Evolutionary conservation across 2,329 filamentous ascomycete species (phyloP).

Genomic region (Fusarium keratoplasticum): DNA sequence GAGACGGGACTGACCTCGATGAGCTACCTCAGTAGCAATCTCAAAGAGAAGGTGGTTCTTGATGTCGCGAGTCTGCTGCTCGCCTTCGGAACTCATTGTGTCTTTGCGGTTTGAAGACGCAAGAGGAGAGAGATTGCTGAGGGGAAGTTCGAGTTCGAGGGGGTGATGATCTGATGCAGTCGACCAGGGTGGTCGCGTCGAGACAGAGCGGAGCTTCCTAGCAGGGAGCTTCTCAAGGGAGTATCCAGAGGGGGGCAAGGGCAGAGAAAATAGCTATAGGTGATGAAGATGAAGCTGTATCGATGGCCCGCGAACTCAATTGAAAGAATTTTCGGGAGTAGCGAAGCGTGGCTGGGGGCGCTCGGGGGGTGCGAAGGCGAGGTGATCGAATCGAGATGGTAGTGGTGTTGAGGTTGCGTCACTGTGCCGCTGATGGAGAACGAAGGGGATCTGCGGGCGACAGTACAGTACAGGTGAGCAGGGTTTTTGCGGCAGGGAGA

Average conservation of each 20-base stretch:
- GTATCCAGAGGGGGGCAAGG: slow-evolving; percentile 1
- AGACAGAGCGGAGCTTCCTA: slow-evolving; percentile 5
- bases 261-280: slow-evolving; percentile 23
- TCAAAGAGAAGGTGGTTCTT: slow-evolving; percentile 97
- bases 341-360: slow-evolving; percentile 37
- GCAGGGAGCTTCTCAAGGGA: slow-evolving; percentile 14
- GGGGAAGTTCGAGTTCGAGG: slow-evolving; percentile 21
- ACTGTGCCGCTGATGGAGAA: slow-evolving; percentile 40
- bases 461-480: slow-evolving; percentile 16
- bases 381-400: slow-evolving; percentile 38
- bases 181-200: slow-evolving; percentile 23
- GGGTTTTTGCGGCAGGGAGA: slow-evolving; percentile 34
- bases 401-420: slow-evolving; percentile 45
- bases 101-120: slow-evolving; percentile 20
- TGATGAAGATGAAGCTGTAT: slow-evolving; percentile 42
- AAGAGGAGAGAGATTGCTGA: slow-evolving; percentile 17
- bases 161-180: slow-evolving; percentile 37
- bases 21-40: slow-evolving; percentile 95
- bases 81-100: slow-evolving; percentile 61
- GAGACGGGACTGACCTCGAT: slow-evolving; percentile 75
- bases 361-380: slow-evolving; percentile 38
- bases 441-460: slow-evolving; percentile 41
- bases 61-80: slow-evolving; percentile 74
- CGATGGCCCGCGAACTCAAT: slow-evolving; percentile 36
- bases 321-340: slow-evolving; percentile 39